Evolutionary conservation across 495 filamentous ascomycete genomes (phyloP).

Genomic region (Aspergillus sparsus): DNA sequence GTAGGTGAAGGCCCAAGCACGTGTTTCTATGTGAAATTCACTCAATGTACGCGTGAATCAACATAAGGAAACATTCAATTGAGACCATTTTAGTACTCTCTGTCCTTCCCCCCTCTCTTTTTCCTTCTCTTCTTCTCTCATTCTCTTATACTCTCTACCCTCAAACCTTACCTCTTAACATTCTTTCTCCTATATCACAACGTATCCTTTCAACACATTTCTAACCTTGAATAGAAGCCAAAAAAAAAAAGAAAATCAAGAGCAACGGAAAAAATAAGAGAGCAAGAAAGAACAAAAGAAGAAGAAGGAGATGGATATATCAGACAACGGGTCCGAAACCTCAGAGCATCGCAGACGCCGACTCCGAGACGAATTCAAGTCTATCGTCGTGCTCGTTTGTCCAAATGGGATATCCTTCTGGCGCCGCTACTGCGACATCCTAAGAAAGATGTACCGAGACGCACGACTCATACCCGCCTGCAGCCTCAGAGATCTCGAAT

Average conservation of each 20-base stretch:
- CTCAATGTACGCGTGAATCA: no score
- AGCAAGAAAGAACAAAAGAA: no score
- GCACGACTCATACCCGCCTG: slow-evolving; percentile 8
- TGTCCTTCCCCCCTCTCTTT: background rate
- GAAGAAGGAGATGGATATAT: no score
- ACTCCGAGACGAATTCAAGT: background rate
- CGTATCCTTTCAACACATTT: no score
- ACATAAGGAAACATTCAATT: no score
- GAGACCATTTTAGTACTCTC: background rate
- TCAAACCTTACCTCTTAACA: background rate
- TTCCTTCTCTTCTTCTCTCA: background rate
- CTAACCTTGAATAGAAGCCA: no score
- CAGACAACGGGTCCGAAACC: background rate
- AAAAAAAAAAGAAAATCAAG: no score
- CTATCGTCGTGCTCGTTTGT: background rate
- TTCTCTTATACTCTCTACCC: background rate
- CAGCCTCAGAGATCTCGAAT: slow-evolving; percentile 3
- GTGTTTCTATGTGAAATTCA: no score
- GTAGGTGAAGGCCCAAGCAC: no score
- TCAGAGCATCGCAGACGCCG: background rate
- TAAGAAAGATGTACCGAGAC: slow-evolving; percentile 15
- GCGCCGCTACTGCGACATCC: slow-evolving; percentile 3
- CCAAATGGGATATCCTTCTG: background rate
- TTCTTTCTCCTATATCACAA: no score
- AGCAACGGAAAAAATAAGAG: no score